phyloP scores from a whole-genome alignment of 1,139 yeast species.

The Pichiaceae sp. region DNA sequence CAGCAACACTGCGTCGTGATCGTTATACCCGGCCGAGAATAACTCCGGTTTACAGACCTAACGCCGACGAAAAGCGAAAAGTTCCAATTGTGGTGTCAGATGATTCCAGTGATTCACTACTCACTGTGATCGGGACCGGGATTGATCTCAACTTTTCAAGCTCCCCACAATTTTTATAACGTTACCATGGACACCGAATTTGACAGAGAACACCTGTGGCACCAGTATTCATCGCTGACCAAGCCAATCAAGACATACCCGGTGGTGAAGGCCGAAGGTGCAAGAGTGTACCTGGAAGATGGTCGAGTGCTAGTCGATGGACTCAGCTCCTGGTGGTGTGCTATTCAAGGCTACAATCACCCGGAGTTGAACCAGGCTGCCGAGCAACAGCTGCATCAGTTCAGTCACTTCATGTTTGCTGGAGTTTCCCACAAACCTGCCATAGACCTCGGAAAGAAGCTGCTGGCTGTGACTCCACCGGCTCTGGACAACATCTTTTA shows the following conservation, averaged over 20 bases:
- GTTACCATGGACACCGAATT: slow-evolving; percentile 7
- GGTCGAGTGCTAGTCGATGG: slow-evolving; percentile 22
- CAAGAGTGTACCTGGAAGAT: slow-evolving; percentile 15
- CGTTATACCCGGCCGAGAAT: too few species aligned
- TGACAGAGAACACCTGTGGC: slow-evolving; percentile 26
- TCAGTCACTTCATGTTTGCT: slow-evolving; percentile 28
- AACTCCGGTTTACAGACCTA: too few species aligned
- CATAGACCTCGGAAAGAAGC: slow-evolving; percentile 16
- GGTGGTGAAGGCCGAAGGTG: slow-evolving; percentile 22
- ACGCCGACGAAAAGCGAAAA: too few species aligned
- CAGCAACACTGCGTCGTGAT: too few species aligned
- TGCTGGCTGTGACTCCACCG: slow-evolving; percentile 19
- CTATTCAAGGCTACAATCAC: slow-evolving; percentile 27
- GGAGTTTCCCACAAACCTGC: slow-evolving; percentile 27
- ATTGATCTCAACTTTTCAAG: too few species aligned
- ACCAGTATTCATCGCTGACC: slow-evolving; percentile 25
- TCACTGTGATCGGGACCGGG: too few species aligned
- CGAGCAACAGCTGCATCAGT: slow-evolving; percentile 15
- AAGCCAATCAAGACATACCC: slow-evolving; percentile 23
- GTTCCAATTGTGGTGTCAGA: background rate
- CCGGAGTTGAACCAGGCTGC: slow-evolving; percentile 23
- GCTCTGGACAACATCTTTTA: slow-evolving; percentile 22
- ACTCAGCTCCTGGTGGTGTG: slow-evolving; percentile 30
- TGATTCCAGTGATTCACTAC: background rate
- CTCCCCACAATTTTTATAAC: too few species aligned